Conservation (phyloP, 148 eudicot genomes). For the Vaccinium vitisidaea region DNA sequence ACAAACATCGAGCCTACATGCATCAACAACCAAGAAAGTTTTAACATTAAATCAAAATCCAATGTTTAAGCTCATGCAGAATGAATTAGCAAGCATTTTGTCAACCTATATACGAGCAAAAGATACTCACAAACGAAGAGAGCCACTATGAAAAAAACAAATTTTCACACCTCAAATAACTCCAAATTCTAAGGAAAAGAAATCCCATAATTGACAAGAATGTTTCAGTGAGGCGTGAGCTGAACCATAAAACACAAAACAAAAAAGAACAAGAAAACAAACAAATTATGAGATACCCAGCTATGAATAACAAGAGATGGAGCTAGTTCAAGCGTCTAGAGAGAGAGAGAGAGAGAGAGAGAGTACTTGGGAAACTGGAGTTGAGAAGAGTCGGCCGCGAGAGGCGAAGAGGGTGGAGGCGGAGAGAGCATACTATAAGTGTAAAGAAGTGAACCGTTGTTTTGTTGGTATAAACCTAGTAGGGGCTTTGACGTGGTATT, state of each 20-base stretch:
- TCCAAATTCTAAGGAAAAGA: background rate
- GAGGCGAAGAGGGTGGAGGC: background rate
- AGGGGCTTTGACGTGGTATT: slow-evolving; percentile 2
- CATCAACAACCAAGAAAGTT: background rate
- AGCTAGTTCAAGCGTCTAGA: background rate
- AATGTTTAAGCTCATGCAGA: background rate
- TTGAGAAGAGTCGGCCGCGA: slow-evolving; percentile 8
- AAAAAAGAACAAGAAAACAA: background rate
- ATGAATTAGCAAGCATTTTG: background rate
- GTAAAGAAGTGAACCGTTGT: slow-evolving; percentile 13
- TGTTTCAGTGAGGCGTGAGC: background rate
- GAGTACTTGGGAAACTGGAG: background rate
- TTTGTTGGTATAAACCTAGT: background rate
- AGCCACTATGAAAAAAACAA: background rate
- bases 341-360: slow-evolving; percentile 11
- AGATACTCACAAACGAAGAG: background rate
- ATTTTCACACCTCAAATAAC: background rate
- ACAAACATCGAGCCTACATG: background rate
- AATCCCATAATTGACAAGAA: background rate
- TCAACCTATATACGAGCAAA: background rate
- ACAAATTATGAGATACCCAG: background rate
- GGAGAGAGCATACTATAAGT: background rate
- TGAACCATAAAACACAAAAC: background rate
- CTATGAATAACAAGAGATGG: background rate
- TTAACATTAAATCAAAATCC: background rate